Evolutionary conservation across 2,329 filamentous ascomycete species (phyloP).

Genomic region (Ophiostoma sp.): DNA sequence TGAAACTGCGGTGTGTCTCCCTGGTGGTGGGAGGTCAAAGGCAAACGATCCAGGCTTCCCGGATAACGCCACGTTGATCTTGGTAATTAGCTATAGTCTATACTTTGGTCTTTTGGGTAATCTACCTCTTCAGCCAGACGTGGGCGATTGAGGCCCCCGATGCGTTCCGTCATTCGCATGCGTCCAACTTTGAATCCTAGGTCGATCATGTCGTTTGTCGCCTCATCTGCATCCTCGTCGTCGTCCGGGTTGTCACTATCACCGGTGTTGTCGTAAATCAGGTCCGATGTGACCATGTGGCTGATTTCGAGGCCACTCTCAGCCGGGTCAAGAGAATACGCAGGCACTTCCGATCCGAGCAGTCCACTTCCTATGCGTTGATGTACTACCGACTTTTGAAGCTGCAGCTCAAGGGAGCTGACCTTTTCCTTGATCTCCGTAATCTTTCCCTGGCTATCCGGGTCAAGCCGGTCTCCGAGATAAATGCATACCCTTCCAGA

Average conservation of each 20-base stretch:
- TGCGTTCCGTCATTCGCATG: constrained; percentile 67
- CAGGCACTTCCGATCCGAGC: constrained; percentile 18
- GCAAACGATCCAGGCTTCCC: constrained; percentile 19
- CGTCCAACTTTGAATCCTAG: constrained; percentile 66
- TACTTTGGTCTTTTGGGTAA: too few relatives aligned
- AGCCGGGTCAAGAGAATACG: constrained; percentile 47
- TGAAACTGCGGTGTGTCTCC: background rate
- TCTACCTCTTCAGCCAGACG: constrained; percentile 65
- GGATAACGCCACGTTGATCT: constrained; percentile 24
- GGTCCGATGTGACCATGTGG: constrained; percentile 21
- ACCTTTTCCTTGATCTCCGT: constrained; percentile 77
- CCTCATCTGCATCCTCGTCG: constrained; percentile 34
- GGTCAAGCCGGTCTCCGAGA: constrained; percentile 62
- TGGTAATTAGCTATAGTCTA: background rate
- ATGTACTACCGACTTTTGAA: constrained; percentile 53
- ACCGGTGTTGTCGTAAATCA: constrained; percentile 40
- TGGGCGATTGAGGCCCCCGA: constrained; percentile 67
- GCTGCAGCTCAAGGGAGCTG: constrained; percentile 61
- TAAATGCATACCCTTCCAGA: constrained; percentile 55
- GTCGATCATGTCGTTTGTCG: constrained; percentile 60
- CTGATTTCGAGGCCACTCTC: constrained; percentile 21
- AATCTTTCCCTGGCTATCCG: constrained; percentile 62
- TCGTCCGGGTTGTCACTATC: constrained; percentile 7
- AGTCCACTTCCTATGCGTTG: constrained; percentile 21
- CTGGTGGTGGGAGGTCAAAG: background rate